phyloP scores from a whole-genome alignment of 179 eudicot genomes.

The Carnegiea gigantea region DNA sequence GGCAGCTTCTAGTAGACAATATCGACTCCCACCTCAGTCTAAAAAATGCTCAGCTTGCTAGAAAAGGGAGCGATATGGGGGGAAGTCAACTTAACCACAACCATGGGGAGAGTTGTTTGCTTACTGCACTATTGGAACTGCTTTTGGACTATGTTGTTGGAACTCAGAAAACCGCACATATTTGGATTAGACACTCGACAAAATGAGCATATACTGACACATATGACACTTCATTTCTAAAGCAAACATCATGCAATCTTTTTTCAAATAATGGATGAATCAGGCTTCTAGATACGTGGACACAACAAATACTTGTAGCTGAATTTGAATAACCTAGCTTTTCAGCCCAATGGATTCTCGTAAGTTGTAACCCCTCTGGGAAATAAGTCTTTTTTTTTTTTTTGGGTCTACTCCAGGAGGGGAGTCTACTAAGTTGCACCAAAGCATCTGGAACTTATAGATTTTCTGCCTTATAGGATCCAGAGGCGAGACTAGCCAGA shows the following conservation, averaged over 20 bases:
- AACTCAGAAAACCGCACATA: not conserved
- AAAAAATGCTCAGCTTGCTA: not conserved
- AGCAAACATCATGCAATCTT: not conserved
- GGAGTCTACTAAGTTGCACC: too few relatives aligned
- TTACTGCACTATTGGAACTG: not conserved
- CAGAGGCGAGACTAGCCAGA: not conserved
- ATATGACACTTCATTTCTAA: not conserved
- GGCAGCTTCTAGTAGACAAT: not conserved
- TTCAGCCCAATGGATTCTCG: too few relatives aligned
- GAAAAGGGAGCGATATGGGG: not conserved
- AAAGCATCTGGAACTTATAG: too few relatives aligned
- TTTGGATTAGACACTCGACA: not conserved
- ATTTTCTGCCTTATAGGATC: not conserved
- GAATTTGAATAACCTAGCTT: not conserved
- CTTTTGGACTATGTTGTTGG: not conserved
- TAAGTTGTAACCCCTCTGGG: too few relatives aligned
- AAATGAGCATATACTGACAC: too few relatives aligned
- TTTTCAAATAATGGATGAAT: not conserved
- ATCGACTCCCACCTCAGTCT: slow-evolving; percentile 17
- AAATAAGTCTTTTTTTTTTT: too few relatives aligned
- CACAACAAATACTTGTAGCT: too few relatives aligned
- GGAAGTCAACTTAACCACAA: slow-evolving; percentile 2
- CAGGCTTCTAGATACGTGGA: too few relatives aligned
- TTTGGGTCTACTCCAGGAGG: too few relatives aligned
- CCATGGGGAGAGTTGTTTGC: not conserved